Conservation (phyloP, 176 grass and related monocot species). For the Eragrostis nindensis region DNA sequence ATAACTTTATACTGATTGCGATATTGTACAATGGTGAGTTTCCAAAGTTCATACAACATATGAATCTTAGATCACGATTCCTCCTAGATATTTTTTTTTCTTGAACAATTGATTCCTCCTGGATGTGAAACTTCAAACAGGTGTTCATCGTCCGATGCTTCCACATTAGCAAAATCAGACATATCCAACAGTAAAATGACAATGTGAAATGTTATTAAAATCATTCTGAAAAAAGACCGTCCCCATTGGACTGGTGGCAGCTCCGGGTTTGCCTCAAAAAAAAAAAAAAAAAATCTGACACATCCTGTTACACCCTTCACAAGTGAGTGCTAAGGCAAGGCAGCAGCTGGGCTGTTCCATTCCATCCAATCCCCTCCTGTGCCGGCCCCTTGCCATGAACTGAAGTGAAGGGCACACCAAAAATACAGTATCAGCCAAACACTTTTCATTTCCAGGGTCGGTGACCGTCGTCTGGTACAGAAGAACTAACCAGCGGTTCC, state of each 20-base stretch:
- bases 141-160: background rate
- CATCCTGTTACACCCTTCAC: background rate
- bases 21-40: background rate
- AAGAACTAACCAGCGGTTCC: conserved; percentile 26
- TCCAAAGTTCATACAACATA: conserved; percentile 13
- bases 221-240: no score
- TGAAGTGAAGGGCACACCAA: conserved; percentile 36
- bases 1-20: conserved; percentile 6
- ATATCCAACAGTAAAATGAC: background rate
- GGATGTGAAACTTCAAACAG: conserved; percentile 18
- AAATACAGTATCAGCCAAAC: background rate
- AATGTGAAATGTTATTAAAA: background rate
- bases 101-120: background rate
- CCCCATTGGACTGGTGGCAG: background rate
- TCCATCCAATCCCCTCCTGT: background rate
- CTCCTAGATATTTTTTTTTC: background rate
- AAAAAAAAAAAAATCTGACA: background rate
- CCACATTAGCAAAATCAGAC: background rate
- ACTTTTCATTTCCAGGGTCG: background rate
- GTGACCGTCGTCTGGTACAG: conserved; percentile 11
- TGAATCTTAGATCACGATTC: background rate
- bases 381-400: conserved; percentile 41
- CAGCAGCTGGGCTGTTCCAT: conserved; percentile 25
- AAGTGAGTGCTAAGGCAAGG: conserved; percentile 52
- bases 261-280: background rate